Evolutionary conservation across 192 early-diverging fungal species (phyloP), one percentile per base, ranked within the genome.

Genomic region (Helicostylum pulchrum): DNA sequence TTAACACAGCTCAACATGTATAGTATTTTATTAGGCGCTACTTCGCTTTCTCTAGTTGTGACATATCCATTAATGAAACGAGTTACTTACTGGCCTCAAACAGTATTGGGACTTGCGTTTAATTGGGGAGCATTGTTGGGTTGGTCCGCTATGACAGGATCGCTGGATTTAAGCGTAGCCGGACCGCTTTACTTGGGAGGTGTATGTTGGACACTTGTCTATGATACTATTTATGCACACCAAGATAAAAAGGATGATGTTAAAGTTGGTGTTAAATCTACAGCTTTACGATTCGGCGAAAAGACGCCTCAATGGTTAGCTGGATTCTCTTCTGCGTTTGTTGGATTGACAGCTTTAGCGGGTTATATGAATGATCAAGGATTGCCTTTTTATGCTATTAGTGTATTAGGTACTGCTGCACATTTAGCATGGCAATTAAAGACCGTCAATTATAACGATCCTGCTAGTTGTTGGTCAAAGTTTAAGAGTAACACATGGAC

Each of bases 181-280:
- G 76, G 91, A 4, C 95, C 95, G 5, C 76, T 98, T 0, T 98
- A 98, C 66, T 78, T 78, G 9, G 87, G 89, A 0, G 94, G 93
- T 1, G 80, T 96, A 5, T 86, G 85, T 32, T 98, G 96, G 96
- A 98, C 96, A 5, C 78, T 98, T 7, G 86, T 94, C 6, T 98
- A 97, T 76, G 96, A 98, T 73, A 97, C 95, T 6, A 94, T 98
- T 61, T 98, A 98, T 61, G 96, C 95, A 15, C 90, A 97, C 53
- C 96, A 97, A 76, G 96, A 98, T 77, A 98, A 95, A 74, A 82
- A 80, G 12, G 94, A 97, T 72, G 96, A 98, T 72, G 49, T 91
- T 45, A 77, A 82, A 46, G 85, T 87, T 49, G 94, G 94, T 7
- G 88, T 96, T 57, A 94, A 94, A 72, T 96, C 94, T 8, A 98